Evolutionary conservation across 176 grass and related monocot genomes (phyloP), one percentile per base, ranked within the genome.

Genomic region (Carex cristatella): DNA sequence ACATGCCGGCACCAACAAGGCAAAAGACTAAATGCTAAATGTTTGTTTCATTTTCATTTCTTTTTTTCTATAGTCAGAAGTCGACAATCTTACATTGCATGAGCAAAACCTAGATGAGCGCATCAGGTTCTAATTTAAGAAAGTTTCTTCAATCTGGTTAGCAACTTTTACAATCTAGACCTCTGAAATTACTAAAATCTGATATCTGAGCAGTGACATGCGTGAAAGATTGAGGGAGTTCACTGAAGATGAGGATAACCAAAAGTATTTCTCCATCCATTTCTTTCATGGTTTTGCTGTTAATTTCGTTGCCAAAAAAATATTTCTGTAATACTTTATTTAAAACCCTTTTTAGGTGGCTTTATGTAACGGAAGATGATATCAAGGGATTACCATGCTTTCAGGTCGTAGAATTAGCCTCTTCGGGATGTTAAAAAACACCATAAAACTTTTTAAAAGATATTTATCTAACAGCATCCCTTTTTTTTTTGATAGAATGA

Each of bases 361-460:
- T 99, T 30, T 99, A 87, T 79, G 88, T 92, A 76, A 95, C 96
- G 1, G 90, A 99, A 89, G 93, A 95, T 86, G 96, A 99, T 81
- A 99, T 99, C 85, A 99, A 95, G 74, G 91, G 87, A 51, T 69
- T 99, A 33, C 91, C 90, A 66, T 94, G 96, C 78, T 99, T 95
- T 99, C 88, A 94, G 95, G 95, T 97, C 64, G 44, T 44, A 64
- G 37, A 28, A 37, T 79, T 57, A 11, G 15, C 74, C 27, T 18
- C 53, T 35, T 18, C 16, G 12, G 28, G 5, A 58, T 79, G 53
- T 78, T 56, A 11, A 78, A 57, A 56, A 32, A 54, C 56, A 1
- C 10, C 42, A 4, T 55, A 78, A 35, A 57, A 35, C 10, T 79
- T 79, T 71, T 10, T 16, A 2, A 35, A 58, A 35, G 5, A 14